phyloP scores from a whole-genome alignment of 2,329 filamentous ascomycete genomes.

The Xylariaceae sp. region DNA sequence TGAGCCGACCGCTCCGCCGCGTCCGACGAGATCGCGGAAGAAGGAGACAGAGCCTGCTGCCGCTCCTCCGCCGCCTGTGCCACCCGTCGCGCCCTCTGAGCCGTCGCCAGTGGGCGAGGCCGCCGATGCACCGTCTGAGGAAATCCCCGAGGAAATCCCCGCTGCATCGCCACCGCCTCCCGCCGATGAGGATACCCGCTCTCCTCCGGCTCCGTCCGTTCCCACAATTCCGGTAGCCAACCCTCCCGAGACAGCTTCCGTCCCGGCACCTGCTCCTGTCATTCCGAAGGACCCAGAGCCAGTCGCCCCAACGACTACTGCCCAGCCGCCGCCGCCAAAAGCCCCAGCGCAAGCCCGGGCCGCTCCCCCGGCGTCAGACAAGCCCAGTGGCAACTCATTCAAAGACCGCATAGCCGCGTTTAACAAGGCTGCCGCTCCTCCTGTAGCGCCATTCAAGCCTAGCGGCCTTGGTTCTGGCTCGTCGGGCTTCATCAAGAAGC shows the following conservation, averaged over 20 bases:
- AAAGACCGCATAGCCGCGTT: conserved; percentile 95
- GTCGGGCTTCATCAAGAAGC: conserved; percentile 83
- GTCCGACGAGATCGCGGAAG: conserved; percentile 69
- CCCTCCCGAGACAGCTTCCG: conserved; percentile 30
- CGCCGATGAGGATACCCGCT: conserved; percentile 19
- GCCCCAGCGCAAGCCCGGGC: conserved; percentile 39
- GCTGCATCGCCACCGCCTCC: conserved; percentile 20
- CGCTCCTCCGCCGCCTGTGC: conserved; percentile 29
- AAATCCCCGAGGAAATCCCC: conserved; percentile 25
- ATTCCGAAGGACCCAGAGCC: conserved; percentile 24
- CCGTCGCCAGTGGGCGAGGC: conserved; percentile 15
- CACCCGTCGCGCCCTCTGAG: conserved; percentile 18
- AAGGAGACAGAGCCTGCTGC: conserved; percentile 43
- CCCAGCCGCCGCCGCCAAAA: conserved; percentile 33
- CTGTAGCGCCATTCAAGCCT: conserved; percentile 85
- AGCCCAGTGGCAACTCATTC: conserved; percentile 71
- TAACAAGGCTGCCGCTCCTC: conserved; percentile 80
- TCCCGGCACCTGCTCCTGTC: conserved; percentile 27
- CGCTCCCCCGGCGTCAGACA: conserved; percentile 62
- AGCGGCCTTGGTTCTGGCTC: conserved; percentile 51
- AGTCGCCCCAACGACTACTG: conserved; percentile 31
- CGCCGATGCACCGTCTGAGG: conserved; percentile 9
- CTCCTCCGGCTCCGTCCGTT: conserved; percentile 17
- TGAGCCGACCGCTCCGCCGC: conserved; percentile 82
- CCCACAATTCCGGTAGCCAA: conserved; percentile 24